Base-by-base conservation (phyloP, 2,329 filamentous ascomycete species). In the Helicocarpus griseus region DNA sequence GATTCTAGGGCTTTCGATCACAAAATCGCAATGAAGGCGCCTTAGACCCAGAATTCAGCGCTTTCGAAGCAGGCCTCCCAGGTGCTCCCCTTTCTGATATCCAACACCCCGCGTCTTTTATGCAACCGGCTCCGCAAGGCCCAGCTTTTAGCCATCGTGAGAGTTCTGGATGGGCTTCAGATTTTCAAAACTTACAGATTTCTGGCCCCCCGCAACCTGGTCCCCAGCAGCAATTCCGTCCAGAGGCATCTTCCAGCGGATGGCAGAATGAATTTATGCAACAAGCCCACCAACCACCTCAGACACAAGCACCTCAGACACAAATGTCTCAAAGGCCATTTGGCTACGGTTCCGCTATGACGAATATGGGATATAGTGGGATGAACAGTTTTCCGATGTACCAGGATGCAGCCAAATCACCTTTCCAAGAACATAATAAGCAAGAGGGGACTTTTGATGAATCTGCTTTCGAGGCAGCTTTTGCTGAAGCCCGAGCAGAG, bases 11-110 rank as follows among this genome's bases (percentile, higher is more conserved):
- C 35, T 87, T 87, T 59, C 75, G 84, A 57, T 82, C 82, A 13
- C 72, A 72, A 51, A 75, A 76, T 55, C 71, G 73, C 26, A 76
- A 75, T 61, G 73, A 74, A 55, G 76, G 78, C 46, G 66, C 74
- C 4, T 63, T 86, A 51, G 83, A 87, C 59, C 73, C 75, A 33
- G 84, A 87, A 58, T 87, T 87, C 60, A 78, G 84, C 57, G 80
- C 82, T 43, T 88, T 88, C 58, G 82, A 86, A 53, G 60, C 67
- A 36, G 65, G 64, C 33, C 54, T 65, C 13, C 61, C 60, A 19
- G 63, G 59, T 22, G 59, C 63, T 41, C 60, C 60, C 2, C 43
- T 71, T 35, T 64, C 69, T 58, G 60, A 70, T 56, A 49, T 70
- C 60, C 63, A 72, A 61, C 65, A 68, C 48, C 61, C 63, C 54